Evolutionary conservation across 2,329 filamentous ascomycete species (phyloP), one percentile per base, ranked within the genome.

Genomic region (Sporothrix curviconia): DNA sequence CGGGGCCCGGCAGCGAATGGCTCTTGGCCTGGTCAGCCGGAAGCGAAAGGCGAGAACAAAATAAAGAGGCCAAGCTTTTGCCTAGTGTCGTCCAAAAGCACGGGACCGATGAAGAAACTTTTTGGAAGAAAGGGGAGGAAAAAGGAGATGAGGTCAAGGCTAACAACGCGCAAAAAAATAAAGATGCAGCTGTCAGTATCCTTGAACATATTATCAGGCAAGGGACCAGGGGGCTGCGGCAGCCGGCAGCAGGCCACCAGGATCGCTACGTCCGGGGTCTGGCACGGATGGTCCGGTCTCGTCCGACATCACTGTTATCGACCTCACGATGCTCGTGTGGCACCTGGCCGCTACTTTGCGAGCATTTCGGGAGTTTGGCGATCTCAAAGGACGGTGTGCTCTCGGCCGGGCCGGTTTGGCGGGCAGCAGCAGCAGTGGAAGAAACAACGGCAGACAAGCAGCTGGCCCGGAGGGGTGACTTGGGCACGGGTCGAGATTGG

Each of bases 241-340:
- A 66, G 50, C 50, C 17, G 50, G 34, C 37, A 34, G 15, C 49
- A 51, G 22, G 36, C 30, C 19, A 65, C 54, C 69, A 69, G 47
- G 66, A 72, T 59, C 68, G 80, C 51, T 74, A 88, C 65, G 91
- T 99, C 54, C 84, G 89, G 64, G 94, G 94, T 28, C 77, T 99
- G 40, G 90, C 89, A 61, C 85, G 94, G 64, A 95, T 99, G 87
- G 92, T 99, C 42, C 90, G 69, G 90, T 96, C 52, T 85, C 84
- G 53, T 79, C 87, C 3, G 83, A 80, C 42, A 79, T 89, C 66
- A 96, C 92, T 12, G 76, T 97, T 55, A 80, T 97, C 62, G 94
- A 99, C 72, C 76, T 97, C 64, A 95, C 90, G 14, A 79, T 97
- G 61, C 86, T 85, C 61, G 94, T 43, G 80, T 97, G 30, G 78